phyloP scores from a whole-genome alignment of 148 eudicot species.

The Limonium bicolor region DNA sequence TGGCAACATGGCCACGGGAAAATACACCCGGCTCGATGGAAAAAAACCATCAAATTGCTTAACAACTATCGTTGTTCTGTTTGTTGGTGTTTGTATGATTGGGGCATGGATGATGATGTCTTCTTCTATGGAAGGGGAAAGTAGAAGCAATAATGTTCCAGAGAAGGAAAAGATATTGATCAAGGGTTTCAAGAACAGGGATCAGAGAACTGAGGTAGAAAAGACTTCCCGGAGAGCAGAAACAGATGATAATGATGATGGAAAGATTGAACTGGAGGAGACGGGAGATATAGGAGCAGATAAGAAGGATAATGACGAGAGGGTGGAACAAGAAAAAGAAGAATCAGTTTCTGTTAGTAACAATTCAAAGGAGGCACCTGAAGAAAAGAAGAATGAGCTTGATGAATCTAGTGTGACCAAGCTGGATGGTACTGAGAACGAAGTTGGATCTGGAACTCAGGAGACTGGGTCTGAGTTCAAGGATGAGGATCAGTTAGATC shows the following conservation, averaged over 20 bases:
- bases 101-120: constrained; percentile 54
- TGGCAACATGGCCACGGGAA: constrained; percentile 49
- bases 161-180: constrained; percentile 5
- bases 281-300: constrained; percentile 18
- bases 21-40: constrained; percentile 38
- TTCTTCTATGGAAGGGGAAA: constrained; percentile 21
- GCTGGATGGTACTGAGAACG: background rate
- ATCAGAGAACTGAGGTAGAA: constrained; percentile 10
- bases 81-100: constrained; percentile 39
- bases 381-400: no score
- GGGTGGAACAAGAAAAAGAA: constrained; percentile 13
- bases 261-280: constrained; percentile 5
- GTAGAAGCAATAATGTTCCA: constrained; percentile 5
- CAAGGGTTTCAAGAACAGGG: constrained; percentile 11
- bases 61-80: constrained; percentile 17
- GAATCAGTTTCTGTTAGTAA: constrained; percentile 5
- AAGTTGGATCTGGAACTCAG: no score
- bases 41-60: constrained; percentile 29
- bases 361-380: no score
- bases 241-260: constrained; percentile 19
- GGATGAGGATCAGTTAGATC: constrained; percentile 15
- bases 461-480: constrained; percentile 9
- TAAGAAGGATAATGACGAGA: constrained; percentile 10
- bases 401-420: background rate
- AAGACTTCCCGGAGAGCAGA: constrained; percentile 11